Conservation (phyloP, 2,329 filamentous ascomycete genomes). For the Cadophora sp. region DNA sequence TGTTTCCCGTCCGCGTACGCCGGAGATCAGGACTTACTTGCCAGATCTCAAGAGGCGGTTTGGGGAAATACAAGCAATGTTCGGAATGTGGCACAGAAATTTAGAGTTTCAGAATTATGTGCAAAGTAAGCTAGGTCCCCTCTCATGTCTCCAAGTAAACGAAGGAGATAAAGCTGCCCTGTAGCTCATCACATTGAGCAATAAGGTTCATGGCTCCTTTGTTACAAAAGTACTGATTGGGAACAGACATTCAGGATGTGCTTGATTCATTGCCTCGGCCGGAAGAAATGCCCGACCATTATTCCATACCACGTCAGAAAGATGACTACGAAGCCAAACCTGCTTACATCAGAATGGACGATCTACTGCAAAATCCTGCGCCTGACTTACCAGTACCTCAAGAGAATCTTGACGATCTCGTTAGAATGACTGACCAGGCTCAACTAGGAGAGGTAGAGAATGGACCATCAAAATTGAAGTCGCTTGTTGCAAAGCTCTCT, state of each 20-base stretch:
- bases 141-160: not conserved
- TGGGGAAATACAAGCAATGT: conserved; percentile 14
- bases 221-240: not conserved
- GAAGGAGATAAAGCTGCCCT: not conserved
- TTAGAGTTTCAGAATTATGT: conserved; percentile 23
- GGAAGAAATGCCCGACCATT: conserved; percentile 11
- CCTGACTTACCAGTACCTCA: conserved; percentile 22
- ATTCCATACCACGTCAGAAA: conserved; percentile 18
- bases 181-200: not conserved
- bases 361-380: conserved; percentile 23
- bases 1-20: not conserved
- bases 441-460: not conserved
- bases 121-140: not conserved
- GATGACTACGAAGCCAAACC: conserved; percentile 6
- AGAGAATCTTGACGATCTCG: conserved; percentile 14
- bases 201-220: too few relatives aligned
- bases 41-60: conserved; percentile 8
- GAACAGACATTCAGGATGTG: conserved; percentile 20
- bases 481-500: conserved; percentile 26
- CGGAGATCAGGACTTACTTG: conserved; percentile 19
- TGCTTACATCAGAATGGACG: conserved; percentile 19
- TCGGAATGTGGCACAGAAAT: conserved; percentile 22
- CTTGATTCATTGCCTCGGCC: conserved; percentile 22
- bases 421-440: not conserved
- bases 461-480: conserved; percentile 21